Evolutionary conservation across 306 rosid genomes (phyloP).

Genomic region (Pyrus communis): DNA sequence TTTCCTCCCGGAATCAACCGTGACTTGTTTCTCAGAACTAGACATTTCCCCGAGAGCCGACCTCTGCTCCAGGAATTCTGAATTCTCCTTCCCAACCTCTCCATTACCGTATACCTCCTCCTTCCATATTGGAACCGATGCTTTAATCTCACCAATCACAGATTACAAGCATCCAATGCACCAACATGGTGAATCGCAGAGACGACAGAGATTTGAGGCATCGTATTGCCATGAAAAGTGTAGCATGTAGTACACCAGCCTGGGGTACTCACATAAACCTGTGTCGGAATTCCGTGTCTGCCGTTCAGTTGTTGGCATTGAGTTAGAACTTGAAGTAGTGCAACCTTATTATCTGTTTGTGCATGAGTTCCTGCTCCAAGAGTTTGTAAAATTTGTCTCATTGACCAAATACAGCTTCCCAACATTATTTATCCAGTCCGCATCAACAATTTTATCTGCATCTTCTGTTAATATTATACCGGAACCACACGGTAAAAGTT

Average conservation of each 20-base stretch:
- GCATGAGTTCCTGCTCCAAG: too few relatives aligned
- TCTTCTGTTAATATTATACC: conserved; percentile 66
- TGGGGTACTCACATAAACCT: too few relatives aligned
- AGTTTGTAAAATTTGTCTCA: conserved; percentile 21
- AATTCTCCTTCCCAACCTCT: conserved; percentile 93
- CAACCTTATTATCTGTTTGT: too few relatives aligned
- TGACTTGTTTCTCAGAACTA: conserved; percentile 17
- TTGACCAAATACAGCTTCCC: conserved; percentile 68
- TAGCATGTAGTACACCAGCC: conserved; percentile 28
- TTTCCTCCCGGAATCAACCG: conserved; percentile 23
- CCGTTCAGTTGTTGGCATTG: too few relatives aligned
- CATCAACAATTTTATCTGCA: conserved; percentile 70
- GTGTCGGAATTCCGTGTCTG: too few relatives aligned
- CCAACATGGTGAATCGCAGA: conserved; percentile 51
- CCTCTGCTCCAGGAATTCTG: conserved; percentile 70
- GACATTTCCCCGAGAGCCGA: conserved; percentile 35
- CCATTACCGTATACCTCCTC: conserved; percentile 87
- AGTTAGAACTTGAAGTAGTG: too few relatives aligned
- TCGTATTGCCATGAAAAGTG: conserved; percentile 78
- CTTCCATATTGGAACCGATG: conserved; percentile 91
- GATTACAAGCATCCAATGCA: conserved; percentile 77
- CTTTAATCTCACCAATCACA: conserved; percentile 78
- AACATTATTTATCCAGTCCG: conserved; percentile 51
- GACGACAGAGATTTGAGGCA: conserved; percentile 69
- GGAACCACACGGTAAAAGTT: conserved; percentile 18